phyloP scores from a whole-genome alignment of 768 basidiomycete species.

The Kwoniella dejecticola region DNA sequence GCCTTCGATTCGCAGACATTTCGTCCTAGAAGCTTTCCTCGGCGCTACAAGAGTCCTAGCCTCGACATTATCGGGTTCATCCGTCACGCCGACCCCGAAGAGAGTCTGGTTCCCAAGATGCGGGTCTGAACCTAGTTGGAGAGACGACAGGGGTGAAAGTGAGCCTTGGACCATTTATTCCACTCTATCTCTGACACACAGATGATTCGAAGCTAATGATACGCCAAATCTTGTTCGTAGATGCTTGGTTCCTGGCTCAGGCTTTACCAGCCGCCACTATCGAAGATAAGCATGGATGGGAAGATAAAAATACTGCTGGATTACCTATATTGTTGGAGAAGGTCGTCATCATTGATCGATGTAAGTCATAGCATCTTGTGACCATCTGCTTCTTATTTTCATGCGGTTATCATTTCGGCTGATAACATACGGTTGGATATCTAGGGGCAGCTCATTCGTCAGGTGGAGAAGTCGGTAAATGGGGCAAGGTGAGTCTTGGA shows the following conservation, averaged over 20 bases:
- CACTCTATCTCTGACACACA: no score
- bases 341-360: conserved; percentile 51
- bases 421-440: no score
- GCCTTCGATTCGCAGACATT: conserved; percentile 27
- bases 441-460: conserved; percentile 43
- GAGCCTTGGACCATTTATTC: not conserved
- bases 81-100: conserved; percentile 15
- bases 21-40: conserved; percentile 45
- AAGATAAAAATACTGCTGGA: conserved; percentile 33
- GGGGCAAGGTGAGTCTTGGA: conserved; percentile 43
- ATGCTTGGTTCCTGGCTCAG: conserved; percentile 45
- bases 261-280: conserved; percentile 40
- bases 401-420: no score
- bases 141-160: conserved; percentile 33
- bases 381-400: no score
- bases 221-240: conserved; percentile 13
- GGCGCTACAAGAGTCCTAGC: conserved; percentile 38
- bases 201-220: no score
- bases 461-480: conserved; percentile 41
- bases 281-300: conserved; percentile 45
- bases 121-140: conserved; percentile 36
- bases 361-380: conserved; percentile 24
- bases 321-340: conserved; percentile 44
- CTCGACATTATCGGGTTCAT: conserved; percentile 16
- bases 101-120: conserved; percentile 43